A percentile compares a stretch with the other conserved stretches of the same genome.
These are phyloP conservation scores for Candida hungchunana DNA, from an alignment of 805 yeast genomes.

Conservation along the genomic window DNA sequence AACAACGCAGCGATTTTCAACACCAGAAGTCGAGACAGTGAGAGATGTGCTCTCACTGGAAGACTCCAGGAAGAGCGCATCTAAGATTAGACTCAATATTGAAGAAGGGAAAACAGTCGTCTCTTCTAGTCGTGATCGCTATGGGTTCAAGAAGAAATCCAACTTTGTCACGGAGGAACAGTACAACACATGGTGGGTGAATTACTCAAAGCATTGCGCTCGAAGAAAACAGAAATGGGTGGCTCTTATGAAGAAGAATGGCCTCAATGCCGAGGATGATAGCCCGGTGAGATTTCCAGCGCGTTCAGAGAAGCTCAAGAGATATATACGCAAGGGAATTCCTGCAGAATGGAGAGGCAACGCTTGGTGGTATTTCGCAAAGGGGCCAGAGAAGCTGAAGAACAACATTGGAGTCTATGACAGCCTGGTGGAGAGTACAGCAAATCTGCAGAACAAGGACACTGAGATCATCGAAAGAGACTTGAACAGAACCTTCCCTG, in stretches of 20 bases:
- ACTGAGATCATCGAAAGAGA: slow-evolving; percentile 94
- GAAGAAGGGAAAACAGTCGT: slow-evolving; percentile 12
- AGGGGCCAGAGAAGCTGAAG: slow-evolving; percentile 70
- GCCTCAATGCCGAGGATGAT: slow-evolving; percentile 46
- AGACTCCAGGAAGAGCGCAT: slow-evolving; percentile 14
- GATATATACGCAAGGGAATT: slow-evolving; percentile 84
- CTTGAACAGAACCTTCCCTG: slow-evolving; percentile 91
- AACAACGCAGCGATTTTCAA: not conserved
- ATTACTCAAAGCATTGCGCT: slow-evolving; percentile 57
- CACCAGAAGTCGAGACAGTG: slow-evolving; percentile 1
- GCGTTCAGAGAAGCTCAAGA: slow-evolving; percentile 68
- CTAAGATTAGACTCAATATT: slow-evolving; percentile 12
- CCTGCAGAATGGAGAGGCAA: slow-evolving; percentile 97
- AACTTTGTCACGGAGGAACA: slow-evolving; percentile 46
- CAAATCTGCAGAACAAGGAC: slow-evolving; percentile 56
- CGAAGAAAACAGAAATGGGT: slow-evolving; percentile 79
- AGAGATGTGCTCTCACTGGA: slow-evolving; percentile 8
- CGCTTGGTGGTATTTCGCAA: slow-evolving; percentile 95
- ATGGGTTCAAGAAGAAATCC: slow-evolving; percentile 78
- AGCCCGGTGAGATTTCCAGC: slow-evolving; percentile 71
- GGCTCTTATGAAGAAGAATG: slow-evolving; percentile 58
- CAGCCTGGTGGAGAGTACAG: slow-evolving; percentile 55
- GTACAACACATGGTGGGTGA: slow-evolving; percentile 73
- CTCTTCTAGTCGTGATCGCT: slow-evolving; percentile 50
- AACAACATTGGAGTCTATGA: slow-evolving; percentile 74